Base-by-base conservation (phyloP, 2,329 filamentous ascomycete genomes). In the Microsporum ferrugineum region DNA sequence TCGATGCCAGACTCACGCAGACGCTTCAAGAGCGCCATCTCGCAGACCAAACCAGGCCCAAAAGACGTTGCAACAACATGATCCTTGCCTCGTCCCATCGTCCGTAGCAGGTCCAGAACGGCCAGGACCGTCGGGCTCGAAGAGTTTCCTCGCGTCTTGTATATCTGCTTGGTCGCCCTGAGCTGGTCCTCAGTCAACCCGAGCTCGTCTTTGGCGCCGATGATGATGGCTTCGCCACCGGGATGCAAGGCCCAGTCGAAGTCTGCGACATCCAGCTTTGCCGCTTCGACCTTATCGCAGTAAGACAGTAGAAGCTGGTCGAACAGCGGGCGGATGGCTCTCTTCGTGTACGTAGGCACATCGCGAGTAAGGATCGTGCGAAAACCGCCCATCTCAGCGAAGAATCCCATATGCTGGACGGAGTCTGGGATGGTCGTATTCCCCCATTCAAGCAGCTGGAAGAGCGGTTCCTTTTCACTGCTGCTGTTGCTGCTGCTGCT, bases 171-270 rank as follows among this genome's bases (percentile, higher is more conserved):
- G 43, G n/a, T 47, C 43, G 55, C 55, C 12, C 34, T 33, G 27
- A 57, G 33, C 33, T 57, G 55, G n/a, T 43, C 33, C 6, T 57
- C 55, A 5, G 6, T 31, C 23, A 57, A n/a, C 39, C 23, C 5
- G 10, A 57, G 10, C 8, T 8, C 23, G 33, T 39, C 34, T 27
- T 57, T 7, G 14, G 39, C 34, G 14, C 39, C 39, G 14, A 39
- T 33, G 5, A 57, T 27, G n/a, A 57, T 1, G 17, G n/a, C 33
- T 17, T 39, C 27, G 6, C 55, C 55, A 1, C 34, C 55, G 23
- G 55, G 55, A 27, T 57, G 55, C 10, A 57, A 5, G 33, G 39
- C 55, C 55, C 55, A 57, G 17, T 57, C 55, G 33, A 57, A 57
- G 23, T 57, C 34, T n/a, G 14, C 39, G 23, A 17, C 8, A 7